A percentile compares a stretch with the other conserved stretches of the same genome.
Evolutionary conservation across 1,284 basidiomycete species (phyloP).

Genomic region (Ganoderma boninense): DNA sequence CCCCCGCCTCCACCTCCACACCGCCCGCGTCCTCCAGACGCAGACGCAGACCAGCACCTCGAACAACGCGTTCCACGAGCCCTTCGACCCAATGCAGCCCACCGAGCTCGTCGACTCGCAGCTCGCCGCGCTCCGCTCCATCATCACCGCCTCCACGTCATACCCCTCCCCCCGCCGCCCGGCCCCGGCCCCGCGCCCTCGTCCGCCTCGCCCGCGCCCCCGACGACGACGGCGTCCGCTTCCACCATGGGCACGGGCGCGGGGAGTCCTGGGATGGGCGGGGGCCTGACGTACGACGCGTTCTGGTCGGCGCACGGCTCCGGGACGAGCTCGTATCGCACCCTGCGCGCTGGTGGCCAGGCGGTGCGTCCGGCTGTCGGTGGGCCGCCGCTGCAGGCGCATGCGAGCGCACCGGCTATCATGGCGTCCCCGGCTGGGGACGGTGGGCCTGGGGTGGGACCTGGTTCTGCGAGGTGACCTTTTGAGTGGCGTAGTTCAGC

Average conservation of each 20-base stretch:
- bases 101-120: slow-evolving; percentile 32
- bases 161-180: slow-evolving; percentile 24
- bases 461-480: background rate
- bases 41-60: background rate
- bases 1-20: slow-evolving; percentile 6
- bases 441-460: background rate
- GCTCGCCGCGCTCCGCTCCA: slow-evolving; percentile 31
- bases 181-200: background rate
- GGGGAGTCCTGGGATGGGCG: slow-evolving; percentile 9
- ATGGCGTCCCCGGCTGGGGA: background rate
- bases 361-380: background rate
- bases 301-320: slow-evolving; percentile 68
- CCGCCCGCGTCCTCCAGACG: slow-evolving; percentile 11
- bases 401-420: slow-evolving; percentile 24
- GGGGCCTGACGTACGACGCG: slow-evolving; percentile 64
- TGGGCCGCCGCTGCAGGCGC: slow-evolving; percentile 18
- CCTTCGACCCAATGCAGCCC: slow-evolving; percentile 34
- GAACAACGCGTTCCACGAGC: slow-evolving; percentile 24
- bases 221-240: too few relatives aligned
- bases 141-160: slow-evolving; percentile 27
- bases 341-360: slow-evolving; percentile 12
- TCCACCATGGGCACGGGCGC: background rate
- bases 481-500: too few relatives aligned
- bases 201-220: slow-evolving; percentile 12
- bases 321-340: slow-evolving; percentile 24